Conservation (phyloP, 2,329 filamentous ascomycete species). For the Lasiodiplodia gonubiensis region DNA sequence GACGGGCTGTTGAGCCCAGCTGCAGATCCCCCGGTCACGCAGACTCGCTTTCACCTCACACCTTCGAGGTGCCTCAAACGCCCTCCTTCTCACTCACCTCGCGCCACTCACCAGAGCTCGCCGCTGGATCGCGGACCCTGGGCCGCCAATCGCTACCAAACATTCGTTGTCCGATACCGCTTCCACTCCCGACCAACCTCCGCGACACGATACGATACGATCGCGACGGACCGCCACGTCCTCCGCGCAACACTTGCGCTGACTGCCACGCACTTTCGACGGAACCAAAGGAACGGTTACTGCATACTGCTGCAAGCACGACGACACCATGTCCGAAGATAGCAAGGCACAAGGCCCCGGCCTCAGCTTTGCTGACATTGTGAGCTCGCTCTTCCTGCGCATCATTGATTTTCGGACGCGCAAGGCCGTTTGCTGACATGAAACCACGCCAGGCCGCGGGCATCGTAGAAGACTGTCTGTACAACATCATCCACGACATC, state of each 20-base stretch:
- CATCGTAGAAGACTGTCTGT: conserved; percentile 75
- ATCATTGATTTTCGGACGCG: neutral
- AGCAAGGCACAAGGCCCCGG: conserved; percentile 18
- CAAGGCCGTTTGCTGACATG: neutral
- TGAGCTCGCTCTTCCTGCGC: neutral
- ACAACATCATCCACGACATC: conserved; percentile 78
- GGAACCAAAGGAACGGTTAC: neutral
- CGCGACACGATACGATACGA: conserved; percentile 4
- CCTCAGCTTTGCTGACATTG: conserved; percentile 26
- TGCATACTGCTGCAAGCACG: neutral
- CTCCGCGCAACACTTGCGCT: neutral
- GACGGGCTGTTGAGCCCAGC: conserved; percentile 28
- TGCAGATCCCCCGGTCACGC: conserved; percentile 27
- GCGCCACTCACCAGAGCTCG: neutral
- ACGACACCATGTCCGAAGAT: conserved; percentile 23
- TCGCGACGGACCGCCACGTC: neutral
- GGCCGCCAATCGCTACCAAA: conserved; percentile 1
- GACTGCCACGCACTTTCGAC: too few species aligned
- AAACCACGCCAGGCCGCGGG: conserved; percentile 37
- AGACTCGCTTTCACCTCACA: conserved; percentile 20
- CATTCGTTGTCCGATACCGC: conserved; percentile 12
- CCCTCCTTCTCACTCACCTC: conserved; percentile 2
- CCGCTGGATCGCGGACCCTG: neutral
- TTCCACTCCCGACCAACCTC: neutral
- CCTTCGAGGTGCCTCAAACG: neutral